A percentile compares a stretch with the other conserved stretches of the same genome.
These are phyloP conservation scores for Dalbergia cultrata DNA, from an alignment of 306 rosid genomes.

Conservation along the genomic window DNA sequence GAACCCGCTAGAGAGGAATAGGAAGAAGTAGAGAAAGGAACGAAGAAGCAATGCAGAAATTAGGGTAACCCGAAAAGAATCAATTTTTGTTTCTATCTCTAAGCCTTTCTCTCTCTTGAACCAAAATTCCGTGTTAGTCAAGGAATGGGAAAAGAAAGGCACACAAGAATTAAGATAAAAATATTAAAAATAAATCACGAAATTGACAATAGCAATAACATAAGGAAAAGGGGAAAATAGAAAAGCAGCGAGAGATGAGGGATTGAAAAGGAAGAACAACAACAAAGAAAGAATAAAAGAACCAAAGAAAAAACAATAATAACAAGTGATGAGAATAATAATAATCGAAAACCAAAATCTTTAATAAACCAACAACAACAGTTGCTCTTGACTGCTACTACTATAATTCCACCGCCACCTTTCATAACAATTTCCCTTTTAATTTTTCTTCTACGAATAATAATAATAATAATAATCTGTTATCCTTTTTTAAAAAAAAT, in stretches of 20 bases:
- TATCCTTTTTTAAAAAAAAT: slow-evolving; percentile 19
- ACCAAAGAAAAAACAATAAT: slow-evolving; percentile 42
- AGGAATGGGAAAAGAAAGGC: slow-evolving; percentile 56
- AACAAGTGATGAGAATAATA: slow-evolving; percentile 22
- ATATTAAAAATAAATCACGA: slow-evolving; percentile 8
- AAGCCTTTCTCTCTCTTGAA: slow-evolving; percentile 47
- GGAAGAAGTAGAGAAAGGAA: neutral
- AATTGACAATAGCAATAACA: slow-evolving; percentile 37
- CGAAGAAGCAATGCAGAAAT: slow-evolving; percentile 15
- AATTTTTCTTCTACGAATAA: slow-evolving; percentile 40
- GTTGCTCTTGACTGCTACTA: slow-evolving; percentile 57
- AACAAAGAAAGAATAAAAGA: slow-evolving; percentile 54
- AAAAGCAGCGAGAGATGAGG: slow-evolving; percentile 40
- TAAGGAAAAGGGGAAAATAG: slow-evolving; percentile 27
- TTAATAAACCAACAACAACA: slow-evolving; percentile 63
- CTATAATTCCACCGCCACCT: slow-evolving; percentile 74
- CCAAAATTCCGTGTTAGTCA: slow-evolving; percentile 77
- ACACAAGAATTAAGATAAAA: slow-evolving; percentile 51
- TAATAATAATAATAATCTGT: slow-evolving; percentile 20
- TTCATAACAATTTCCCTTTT: slow-evolving; percentile 62
- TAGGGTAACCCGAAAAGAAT: slow-evolving; percentile 59
- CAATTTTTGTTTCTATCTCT: slow-evolving; percentile 38
- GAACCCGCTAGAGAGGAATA: slow-evolving; percentile 42
- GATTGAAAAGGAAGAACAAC: slow-evolving; percentile 55
- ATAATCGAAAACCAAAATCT: slow-evolving; percentile 53